Evolutionary conservation across 495 filamentous ascomycete genomes (phyloP), one percentile per base, ranked within the genome.

Genomic region (Xylaria sp.): DNA sequence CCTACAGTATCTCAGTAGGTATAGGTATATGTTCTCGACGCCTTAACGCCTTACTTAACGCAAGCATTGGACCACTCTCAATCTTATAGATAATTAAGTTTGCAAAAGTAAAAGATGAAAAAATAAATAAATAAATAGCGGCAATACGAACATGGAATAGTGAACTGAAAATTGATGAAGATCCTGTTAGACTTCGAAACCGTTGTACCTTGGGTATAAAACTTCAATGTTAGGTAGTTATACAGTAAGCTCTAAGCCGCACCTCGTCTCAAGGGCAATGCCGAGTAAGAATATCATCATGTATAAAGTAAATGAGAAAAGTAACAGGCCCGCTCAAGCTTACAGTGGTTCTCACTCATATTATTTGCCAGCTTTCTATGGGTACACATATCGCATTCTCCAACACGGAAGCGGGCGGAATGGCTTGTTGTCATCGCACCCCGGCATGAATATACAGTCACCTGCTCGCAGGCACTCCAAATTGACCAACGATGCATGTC

Each of bases 391-490:
- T 31, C 17, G 14, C 9, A 14, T 55, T 31, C 52, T 55, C 52
- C 52, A 55, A 55, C 52, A 31, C 50, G 50, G 50, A 53, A 29
- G 50, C 50, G 50, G 24, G 50, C 55, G 19, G 19, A 59, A 59
- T 59, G 57, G 35, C 31, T 61, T 19, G 57, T 40, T 61, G 57
- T 37, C 57, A 40, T 61, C 31, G 11, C 31, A 21, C 35, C 57
- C 57, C 57, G 21, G 57, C 57, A 35, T 61, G 17, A n/a, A 61
- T 6, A 31, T 17, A 14, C 17, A 35, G 57, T 61, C 57, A 61
- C n/a, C 57, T 61, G 35, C 33, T 40, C 33, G n/a, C 26, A n/a
- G 29, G 1, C 14, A 3, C 59, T 26, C 59, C 12, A 62, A 26
- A 41, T 9, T 3, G 1, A n/a, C 15, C 24, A 41, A 57, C 26